A percentile compares a stretch with the other conserved stretches of the same genome.
These are phyloP conservation scores for Penicillium tannophilum DNA, from an alignment of 495 filamentous ascomycete genomes.

Conservation along the genomic window DNA sequence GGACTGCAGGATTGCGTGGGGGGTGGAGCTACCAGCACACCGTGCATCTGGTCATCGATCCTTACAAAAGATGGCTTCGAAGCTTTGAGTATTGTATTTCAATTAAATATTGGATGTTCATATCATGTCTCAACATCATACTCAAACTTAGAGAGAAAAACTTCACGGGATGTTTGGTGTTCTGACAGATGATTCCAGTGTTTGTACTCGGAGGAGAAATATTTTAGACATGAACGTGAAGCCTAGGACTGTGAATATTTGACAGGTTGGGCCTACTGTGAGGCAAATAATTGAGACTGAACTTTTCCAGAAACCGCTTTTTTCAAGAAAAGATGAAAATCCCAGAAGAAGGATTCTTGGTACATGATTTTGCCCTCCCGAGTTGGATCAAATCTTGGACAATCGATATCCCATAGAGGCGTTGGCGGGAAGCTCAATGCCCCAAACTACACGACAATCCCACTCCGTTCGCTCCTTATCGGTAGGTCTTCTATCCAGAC, in stretches of 20 bases:
- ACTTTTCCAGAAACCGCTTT: neutral
- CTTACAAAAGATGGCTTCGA: slow-evolving; percentile 23
- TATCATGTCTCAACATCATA: neutral
- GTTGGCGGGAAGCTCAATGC: slow-evolving; percentile 29
- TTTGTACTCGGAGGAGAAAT: no score
- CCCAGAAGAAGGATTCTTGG: no score
- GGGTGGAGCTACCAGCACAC: slow-evolving; percentile 28
- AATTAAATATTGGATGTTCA: neutral
- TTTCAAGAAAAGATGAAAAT: neutral
- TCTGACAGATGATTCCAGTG: no score
- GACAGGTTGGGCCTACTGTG: no score
- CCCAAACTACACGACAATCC: slow-evolving; percentile 40
- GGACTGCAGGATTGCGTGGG: slow-evolving; percentile 41
- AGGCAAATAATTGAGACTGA: no score
- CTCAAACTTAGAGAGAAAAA: neutral
- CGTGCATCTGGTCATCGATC: slow-evolving; percentile 33
- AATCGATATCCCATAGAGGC: slow-evolving; percentile 31
- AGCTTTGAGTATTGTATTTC: slow-evolving; percentile 14
- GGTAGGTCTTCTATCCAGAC: neutral
- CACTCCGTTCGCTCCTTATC: slow-evolving; percentile 16
- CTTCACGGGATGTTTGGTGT: neutral
- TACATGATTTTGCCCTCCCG: neutral
- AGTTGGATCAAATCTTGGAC: slow-evolving; percentile 13
- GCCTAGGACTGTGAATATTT: no score
- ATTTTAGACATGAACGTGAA: no score